Conservation (phyloP, 345 rosid genomes). For the Arabis hirsuta region DNA sequence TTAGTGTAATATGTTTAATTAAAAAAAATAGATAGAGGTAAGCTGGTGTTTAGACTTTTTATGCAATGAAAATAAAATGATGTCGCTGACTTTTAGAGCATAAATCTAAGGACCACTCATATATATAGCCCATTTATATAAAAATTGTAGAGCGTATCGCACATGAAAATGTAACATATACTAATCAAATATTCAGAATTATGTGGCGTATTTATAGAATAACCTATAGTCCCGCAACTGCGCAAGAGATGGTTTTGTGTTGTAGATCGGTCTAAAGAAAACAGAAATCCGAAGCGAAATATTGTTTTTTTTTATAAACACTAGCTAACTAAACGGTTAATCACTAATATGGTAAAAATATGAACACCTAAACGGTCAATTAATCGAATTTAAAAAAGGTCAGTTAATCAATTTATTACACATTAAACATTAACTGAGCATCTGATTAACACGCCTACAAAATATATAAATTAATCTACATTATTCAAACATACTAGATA, state of each 20-base stretch:
- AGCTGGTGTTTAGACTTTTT: background rate
- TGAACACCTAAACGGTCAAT: no score
- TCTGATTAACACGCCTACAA: background rate
- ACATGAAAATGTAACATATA: background rate
- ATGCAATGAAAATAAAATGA: slow-evolving; percentile 1
- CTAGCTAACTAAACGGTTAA: no score
- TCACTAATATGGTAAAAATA: no score
- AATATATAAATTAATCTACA: background rate
- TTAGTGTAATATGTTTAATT: background rate
- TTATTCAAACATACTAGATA: background rate
- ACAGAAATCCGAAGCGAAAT: no score
- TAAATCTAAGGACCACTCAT: background rate
- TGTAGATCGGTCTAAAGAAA: no score
- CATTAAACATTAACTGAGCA: background rate
- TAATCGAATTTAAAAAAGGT: no score
- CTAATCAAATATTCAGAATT: background rate
- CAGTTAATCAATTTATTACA: background rate
- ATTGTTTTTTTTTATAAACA: no score
- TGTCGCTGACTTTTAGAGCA: slow-evolving; percentile 7
- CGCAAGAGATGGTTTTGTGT: no score
- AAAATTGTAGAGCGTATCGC: background rate
- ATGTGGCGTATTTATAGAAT: background rate
- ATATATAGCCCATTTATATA: background rate
- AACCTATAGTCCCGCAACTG: no score
- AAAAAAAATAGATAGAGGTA: background rate